Evolutionary conservation across 2,329 filamentous ascomycete genomes (phyloP).

Genomic region (Fusarium vanettenii): DNA sequence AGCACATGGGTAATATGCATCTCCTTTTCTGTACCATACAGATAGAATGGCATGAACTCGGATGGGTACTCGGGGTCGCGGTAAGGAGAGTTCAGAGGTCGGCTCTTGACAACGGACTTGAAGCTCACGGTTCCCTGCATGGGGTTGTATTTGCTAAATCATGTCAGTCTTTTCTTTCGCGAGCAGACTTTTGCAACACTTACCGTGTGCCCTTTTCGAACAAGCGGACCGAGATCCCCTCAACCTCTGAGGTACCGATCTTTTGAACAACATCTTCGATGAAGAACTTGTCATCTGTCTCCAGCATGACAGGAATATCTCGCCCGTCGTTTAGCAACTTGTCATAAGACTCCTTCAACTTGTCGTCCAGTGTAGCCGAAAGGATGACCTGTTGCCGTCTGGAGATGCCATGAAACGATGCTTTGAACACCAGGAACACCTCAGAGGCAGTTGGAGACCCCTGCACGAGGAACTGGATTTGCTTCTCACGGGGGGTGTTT

Average conservation of each 20-base stretch:
- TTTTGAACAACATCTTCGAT: slow-evolving; percentile 3
- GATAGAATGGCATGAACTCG: slow-evolving; percentile 56
- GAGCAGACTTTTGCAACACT: rapidly evolving
- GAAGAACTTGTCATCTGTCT: background rate
- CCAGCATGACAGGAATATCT: slow-evolving; percentile 30
- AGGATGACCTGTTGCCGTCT: slow-evolving; percentile 52
- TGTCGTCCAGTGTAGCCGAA: slow-evolving; percentile 16
- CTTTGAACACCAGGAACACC: slow-evolving; percentile 53
- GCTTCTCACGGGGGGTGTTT: slow-evolving; percentile 49
- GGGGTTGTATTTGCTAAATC: slow-evolving; percentile 25
- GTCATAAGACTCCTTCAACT: background rate
- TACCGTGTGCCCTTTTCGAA: slow-evolving; percentile 24
- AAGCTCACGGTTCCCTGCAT: slow-evolving; percentile 40
- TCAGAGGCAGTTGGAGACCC: slow-evolving; percentile 49
- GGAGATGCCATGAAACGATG: slow-evolving; percentile 50
- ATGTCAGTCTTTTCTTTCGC: background rate
- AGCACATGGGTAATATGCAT: slow-evolving; percentile 58
- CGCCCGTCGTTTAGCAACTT: background rate
- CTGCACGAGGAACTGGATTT: slow-evolving; percentile 53
- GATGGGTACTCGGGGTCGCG: slow-evolving; percentile 50
- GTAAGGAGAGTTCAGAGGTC: slow-evolving; percentile 50
- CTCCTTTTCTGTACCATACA: slow-evolving; percentile 53
- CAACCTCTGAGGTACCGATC: background rate
- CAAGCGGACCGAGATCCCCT: background rate
- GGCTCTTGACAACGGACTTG: slow-evolving; percentile 44